Base-by-base conservation (phyloP, 2,329 filamentous ascomycete species). In the Pseudogymnoascus sp. region DNA sequence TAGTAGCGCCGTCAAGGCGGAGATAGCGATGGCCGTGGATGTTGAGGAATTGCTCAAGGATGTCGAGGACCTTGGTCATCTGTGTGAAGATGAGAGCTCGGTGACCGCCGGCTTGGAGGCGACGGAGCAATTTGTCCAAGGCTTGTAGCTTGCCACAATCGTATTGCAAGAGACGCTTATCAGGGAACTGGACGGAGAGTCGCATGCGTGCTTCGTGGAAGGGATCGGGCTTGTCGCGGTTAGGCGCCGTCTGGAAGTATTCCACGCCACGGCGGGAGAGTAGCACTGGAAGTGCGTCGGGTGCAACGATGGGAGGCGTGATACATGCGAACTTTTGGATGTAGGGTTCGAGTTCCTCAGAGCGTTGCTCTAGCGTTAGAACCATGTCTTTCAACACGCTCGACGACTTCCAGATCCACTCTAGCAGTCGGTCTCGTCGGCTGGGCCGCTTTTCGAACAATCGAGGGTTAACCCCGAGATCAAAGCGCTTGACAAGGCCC, bases 61-160 rank as follows among this genome's bases (percentile, higher is more conserved):
- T 96, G 74, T 99, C 93, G 16, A 99, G 82, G 54, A 97, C 95
- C 74, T 96, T 96, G 57, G 95, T 97, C 95, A 99, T 99, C 73
- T 99, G 95, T 0, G 96, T 97, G 76, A 99, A 99, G 73, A 99
- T 99, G 61, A 99, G 81, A 8, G 92, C 95, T 6, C 96, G 90
- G 72, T 97, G 95, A 1, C 93, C 92, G 40, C 91, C 92, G 2
- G 90, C 85, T 76, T 97, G 93, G 6, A 99, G 82, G 66, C 89
- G 87, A 8, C 95, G 89, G 12, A 99, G 82, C 1, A 99, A 82
- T 66, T 87, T 87, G 71, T 96, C 95, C 14, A 99, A 83, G 16
- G 89, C 87, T 72, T 99, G 95, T 3, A 99, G 83, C 75, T 99
- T 99, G 69, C 95, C 95, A 72, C 95, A 97, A 75, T 99, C 95